Base-by-base conservation (phyloP, 805 yeast genomes). In the Cyberlindnera suaveolens region DNA sequence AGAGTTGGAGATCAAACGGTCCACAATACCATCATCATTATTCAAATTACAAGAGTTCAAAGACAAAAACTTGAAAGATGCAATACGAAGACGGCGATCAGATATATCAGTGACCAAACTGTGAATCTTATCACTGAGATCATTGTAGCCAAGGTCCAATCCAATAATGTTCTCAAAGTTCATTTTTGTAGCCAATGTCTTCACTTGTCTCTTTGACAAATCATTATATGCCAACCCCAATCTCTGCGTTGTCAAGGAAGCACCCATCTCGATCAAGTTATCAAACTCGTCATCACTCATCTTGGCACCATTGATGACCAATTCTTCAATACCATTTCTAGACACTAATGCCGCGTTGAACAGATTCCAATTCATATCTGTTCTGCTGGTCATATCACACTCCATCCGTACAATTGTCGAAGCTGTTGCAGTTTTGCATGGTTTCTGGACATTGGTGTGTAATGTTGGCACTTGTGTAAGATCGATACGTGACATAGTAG, bases 221-320 rank as follows among this genome's bases (percentile, higher is more conserved):
- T 80, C 79, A 58, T 86, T 87, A 58, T 82, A 84, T 0, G 96
- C 96, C 34, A 90, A 63, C 0, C 96, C 96, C 17, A 91, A 64
- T 43, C 84, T 75, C 33, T 65, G 58, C 0, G 95, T 84, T 20
- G 65, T 67, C 6, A 70, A 58, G 38, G 74, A 62, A n/a, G 81
- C 68, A 0, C 88, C 96, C 45, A 75, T 62, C 43, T 72, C 74
- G 31, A 91, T 67, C 55, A 91, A 80, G 8, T 74, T 69, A 17
- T 67, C 68, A 34, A 85, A 68, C 53, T 83, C 82, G 4, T 70
- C 70, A 20, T 60, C 43, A 4, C 58, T 49, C 78, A 78, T 82
- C 57, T 83, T 77, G 48, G 96, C 88, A 40, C 97, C 97, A 26
- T 85, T 84, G 41, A 91, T 62, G 19, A 86, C 74, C 41, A 90